Percentiles rank a stretch among this genome's conserved stretches.
These are phyloP conservation scores for Hirschioporus abietinus DNA, from an alignment of 768 basidiomycete genomes.

Conservation along the genomic window DNA sequence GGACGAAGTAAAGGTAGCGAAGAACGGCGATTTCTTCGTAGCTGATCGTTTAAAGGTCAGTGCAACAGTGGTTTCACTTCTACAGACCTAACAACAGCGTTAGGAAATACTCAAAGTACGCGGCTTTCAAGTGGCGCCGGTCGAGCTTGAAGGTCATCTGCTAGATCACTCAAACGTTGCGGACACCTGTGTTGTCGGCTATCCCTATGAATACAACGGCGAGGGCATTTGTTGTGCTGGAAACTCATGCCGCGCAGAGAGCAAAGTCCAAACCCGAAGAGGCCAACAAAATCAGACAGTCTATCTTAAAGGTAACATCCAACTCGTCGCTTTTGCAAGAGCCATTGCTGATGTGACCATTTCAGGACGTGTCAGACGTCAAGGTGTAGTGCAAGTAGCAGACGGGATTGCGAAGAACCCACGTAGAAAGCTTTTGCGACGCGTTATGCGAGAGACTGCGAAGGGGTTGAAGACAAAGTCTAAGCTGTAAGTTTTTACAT, in stretches of 20 bases:
- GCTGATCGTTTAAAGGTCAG: constrained; percentile 58
- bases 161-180: constrained; percentile 53
- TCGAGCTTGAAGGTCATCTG: constrained; percentile 66
- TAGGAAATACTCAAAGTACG: constrained; percentile 65
- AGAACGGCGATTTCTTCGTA: constrained; percentile 53
- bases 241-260: constrained; percentile 31
- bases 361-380: constrained; percentile 47
- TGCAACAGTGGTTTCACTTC: background rate
- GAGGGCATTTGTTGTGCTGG: constrained; percentile 65
- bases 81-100: background rate
- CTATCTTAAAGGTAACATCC: constrained; percentile 52
- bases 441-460: constrained; percentile 16
- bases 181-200: constrained; percentile 58
- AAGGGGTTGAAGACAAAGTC: background rate
- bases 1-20: constrained; percentile 53
- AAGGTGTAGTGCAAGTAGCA: constrained; percentile 40
- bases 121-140: constrained; percentile 73
- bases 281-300: constrained; percentile 34
- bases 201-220: constrained; percentile 66
- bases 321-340: constrained; percentile 11
- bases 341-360: constrained; percentile 4
- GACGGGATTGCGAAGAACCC: constrained; percentile 30
- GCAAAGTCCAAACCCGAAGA: constrained; percentile 29
- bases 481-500: background rate
- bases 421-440: constrained; percentile 30